Evolutionary conservation across 257 asterid species (phyloP), one percentile per base, ranked within the genome.

Genomic region (Forsythia viridissima): DNA sequence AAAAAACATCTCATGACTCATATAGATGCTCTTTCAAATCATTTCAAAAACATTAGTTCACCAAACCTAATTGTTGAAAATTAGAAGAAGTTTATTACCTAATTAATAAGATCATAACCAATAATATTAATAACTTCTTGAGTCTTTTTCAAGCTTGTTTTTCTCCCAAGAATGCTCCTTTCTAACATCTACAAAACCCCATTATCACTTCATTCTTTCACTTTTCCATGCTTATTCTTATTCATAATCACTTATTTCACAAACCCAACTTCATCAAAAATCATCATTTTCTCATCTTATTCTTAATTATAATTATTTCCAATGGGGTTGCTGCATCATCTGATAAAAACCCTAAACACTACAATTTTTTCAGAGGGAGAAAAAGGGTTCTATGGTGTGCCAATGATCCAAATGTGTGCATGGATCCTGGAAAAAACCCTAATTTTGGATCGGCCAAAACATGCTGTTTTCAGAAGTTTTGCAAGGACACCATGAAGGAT

Each of bases 401-500:
- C 37, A 63, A 24, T 63, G 38, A 63, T 63, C 70, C 70, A 21
- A 30, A 63, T 63, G 39, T 63, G 36, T 63, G 70, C 70, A 63
- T 24, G 16, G 70, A 63, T 63, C 70, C 39, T 9, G 70, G 2
- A 16, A 63, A 21, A 63, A 63, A 63, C 70, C 70, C 70, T 21
- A 63, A 63, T 63, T 63, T 63, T 63, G 70, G 37, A 63, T 21
- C 70, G 10, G 39, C 70, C 13, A 63, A 63, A 63, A 63, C 70
- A 21, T 63, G 70, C 9, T 63, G 70, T 63, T 63, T 63, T 24
- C 70, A 63, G 39, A 24, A 30, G 70, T 63, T 0, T 24, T 63
- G 70, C 70, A 63, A 63, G 70, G 70, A 63, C 24, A 3, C 8
- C 24, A 63, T 63, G 70, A 63, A 63, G 70, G 70, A 63, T 63